These are phyloP conservation scores for Coemansia sp. DNA, from an alignment of 192 early-diverging fungal species.

Conservation along the genomic window DNA sequence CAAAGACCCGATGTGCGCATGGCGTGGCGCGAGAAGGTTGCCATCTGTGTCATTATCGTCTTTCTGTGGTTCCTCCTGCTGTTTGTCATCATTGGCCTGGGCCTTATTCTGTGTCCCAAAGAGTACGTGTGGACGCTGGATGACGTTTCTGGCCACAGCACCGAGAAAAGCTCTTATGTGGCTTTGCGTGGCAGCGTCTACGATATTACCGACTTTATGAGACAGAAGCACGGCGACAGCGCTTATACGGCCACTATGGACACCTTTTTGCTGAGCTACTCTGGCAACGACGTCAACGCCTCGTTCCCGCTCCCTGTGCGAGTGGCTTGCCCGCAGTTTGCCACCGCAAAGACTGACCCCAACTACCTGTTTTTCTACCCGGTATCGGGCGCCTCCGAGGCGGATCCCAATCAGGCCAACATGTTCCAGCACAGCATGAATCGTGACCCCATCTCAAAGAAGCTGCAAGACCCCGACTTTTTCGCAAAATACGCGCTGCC, in stretches of 20 bases:
- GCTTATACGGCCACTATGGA: slow-evolving; percentile 13
- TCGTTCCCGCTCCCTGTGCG: slow-evolving; percentile 64
- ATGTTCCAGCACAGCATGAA: slow-evolving; percentile 7
- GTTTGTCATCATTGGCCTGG: slow-evolving; percentile 86
- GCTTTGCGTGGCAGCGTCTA: slow-evolving; percentile 78
- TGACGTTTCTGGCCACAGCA: slow-evolving; percentile 62
- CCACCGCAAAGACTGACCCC: slow-evolving; percentile 12
- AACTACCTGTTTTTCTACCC: slow-evolving; percentile 28
- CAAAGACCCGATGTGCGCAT: slow-evolving; percentile 88
- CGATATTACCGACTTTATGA: slow-evolving; percentile 61
- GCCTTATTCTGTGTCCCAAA: slow-evolving; percentile 69
- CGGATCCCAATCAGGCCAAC: slow-evolving; percentile 18
- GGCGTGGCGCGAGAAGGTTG: slow-evolving; percentile 95
- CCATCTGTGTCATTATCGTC: slow-evolving; percentile 84
- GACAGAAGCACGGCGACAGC: slow-evolving; percentile 54
- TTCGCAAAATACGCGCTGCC: slow-evolving; percentile 25
- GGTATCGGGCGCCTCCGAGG: slow-evolving; percentile 4
- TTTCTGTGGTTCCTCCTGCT: slow-evolving; percentile 76
- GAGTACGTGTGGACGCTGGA: slow-evolving; percentile 68
- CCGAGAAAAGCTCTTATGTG: slow-evolving; percentile 57
- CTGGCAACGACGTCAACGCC: slow-evolving; percentile 57
- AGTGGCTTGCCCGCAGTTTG: slow-evolving; percentile 59
- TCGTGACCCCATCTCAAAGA: slow-evolving; percentile 16
- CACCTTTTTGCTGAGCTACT: slow-evolving; percentile 25
- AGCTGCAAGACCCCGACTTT: slow-evolving; percentile 32